phyloP scores from a whole-genome alignment of 75 land plant species.

The Pinus albicaulis region DNA sequence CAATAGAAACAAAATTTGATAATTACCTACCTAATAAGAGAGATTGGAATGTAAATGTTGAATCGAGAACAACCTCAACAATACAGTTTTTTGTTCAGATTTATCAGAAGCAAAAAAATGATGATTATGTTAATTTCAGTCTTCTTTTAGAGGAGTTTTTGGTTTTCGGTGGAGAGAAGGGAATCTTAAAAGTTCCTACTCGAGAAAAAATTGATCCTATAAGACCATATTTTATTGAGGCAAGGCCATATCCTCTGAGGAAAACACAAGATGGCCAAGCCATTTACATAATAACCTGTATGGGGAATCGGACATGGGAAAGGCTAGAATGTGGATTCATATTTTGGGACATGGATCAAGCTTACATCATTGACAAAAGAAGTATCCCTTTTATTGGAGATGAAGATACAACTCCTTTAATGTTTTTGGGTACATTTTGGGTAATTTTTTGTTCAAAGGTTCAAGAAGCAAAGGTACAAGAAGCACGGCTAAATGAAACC shows the following conservation, averaged over 20 bases:
- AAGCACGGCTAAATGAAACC: too few species aligned
- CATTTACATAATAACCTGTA: slow-evolving; percentile 45
- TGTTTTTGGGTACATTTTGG: too few species aligned
- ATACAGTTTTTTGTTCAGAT: background rate
- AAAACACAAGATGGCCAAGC: slow-evolving; percentile 44
- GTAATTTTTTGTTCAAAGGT: too few species aligned
- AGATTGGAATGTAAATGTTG: background rate
- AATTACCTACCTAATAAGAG: background rate
- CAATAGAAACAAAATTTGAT: background rate
- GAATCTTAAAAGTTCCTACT: slow-evolving; percentile 47
- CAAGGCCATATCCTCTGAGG: slow-evolving; percentile 74
- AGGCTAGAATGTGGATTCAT: slow-evolving; percentile 65
- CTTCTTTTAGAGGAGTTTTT: slow-evolving; percentile 41
- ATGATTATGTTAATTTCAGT: background rate
- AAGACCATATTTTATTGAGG: slow-evolving; percentile 63
- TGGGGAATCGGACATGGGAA: slow-evolving; percentile 68
- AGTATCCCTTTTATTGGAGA: background rate
- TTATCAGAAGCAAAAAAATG: background rate
- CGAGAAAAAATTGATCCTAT: slow-evolving; percentile 45
- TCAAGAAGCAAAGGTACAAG: too few species aligned
- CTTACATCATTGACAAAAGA: slow-evolving; percentile 10
- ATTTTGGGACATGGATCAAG: slow-evolving; percentile 59
- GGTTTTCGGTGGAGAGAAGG: slow-evolving; percentile 52
- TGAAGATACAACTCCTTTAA: slow-evolving; percentile 3
- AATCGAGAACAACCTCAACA: background rate